Conservation (phyloP, 2,329 filamentous ascomycete species). For the Xylariaceae sp. region DNA sequence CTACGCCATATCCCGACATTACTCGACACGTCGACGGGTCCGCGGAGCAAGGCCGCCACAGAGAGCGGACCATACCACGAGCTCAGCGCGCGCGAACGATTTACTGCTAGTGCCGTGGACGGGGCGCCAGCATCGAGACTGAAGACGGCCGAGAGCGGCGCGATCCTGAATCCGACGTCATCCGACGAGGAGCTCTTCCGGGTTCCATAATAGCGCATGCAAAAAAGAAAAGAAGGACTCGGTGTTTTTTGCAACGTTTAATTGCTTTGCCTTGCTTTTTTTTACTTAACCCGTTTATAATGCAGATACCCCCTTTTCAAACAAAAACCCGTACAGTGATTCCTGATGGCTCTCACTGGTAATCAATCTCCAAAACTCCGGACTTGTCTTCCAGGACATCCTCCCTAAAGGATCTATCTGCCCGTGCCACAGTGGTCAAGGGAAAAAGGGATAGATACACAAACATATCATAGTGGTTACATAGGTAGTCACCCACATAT, state of each 20-base stretch:
- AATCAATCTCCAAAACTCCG: no score
- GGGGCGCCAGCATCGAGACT: background rate
- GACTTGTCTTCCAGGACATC: no score
- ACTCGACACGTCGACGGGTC: slow-evolving; percentile 9
- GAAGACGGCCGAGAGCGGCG: background rate
- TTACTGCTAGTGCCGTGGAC: background rate
- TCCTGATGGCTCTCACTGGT: no score
- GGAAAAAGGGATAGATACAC: no score
- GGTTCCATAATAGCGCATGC: background rate
- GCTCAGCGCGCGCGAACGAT: slow-evolving; percentile 1
- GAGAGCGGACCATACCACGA: slow-evolving; percentile 19
- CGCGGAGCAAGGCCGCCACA: background rate
- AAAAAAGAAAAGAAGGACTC: no score
- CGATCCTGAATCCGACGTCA: background rate
- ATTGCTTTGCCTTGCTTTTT: background rate
- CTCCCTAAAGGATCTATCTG: no score
- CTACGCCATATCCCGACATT: slow-evolving; percentile 25
- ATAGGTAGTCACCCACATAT: no score
- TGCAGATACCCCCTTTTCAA: no score
- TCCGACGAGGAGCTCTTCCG: slow-evolving; percentile 14
- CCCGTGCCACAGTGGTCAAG: no score
- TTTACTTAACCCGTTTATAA: background rate
- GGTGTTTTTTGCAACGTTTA: background rate
- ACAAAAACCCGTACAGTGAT: no score
- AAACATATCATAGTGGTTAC: no score